Evolutionary conservation across 2,329 filamentous ascomycete species (phyloP).

Genomic region (Orbilia quercus): DNA sequence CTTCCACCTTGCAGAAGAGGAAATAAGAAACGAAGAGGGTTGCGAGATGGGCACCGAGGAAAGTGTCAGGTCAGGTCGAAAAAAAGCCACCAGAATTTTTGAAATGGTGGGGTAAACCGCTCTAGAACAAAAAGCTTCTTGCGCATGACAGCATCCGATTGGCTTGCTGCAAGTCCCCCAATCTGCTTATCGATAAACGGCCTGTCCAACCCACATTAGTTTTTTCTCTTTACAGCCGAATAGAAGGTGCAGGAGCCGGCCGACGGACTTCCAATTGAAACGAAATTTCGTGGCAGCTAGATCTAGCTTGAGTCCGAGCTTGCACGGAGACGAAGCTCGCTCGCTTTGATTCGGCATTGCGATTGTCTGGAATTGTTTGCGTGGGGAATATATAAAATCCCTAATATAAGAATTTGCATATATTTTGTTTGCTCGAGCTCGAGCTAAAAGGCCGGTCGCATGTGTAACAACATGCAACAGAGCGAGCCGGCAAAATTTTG

Average conservation of each 20-base stretch:
- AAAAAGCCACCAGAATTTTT: constrained; percentile 21
- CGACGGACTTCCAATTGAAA: neutral
- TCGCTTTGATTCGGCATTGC: constrained; percentile 54
- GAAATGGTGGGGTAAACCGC: constrained; percentile 31
- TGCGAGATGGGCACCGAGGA: constrained; percentile 10
- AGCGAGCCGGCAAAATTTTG: too few relatives aligned
- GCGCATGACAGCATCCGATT: constrained; percentile 39
- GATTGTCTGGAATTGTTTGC: constrained; percentile 4
- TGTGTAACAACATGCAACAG: constrained; percentile 30
- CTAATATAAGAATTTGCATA: too few relatives aligned
- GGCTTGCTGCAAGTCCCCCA: constrained; percentile 33
- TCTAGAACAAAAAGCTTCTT: constrained; percentile 7
- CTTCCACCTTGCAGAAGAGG: constrained; percentile 29
- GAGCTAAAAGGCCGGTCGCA: constrained; percentile 9
- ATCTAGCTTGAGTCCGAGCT: constrained; percentile 8
- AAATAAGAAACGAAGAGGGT: constrained; percentile 23
- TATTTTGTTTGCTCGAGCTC: neutral
- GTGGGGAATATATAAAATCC: constrained; percentile 25
- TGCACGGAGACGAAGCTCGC: neutral
- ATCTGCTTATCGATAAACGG: constrained; percentile 52
- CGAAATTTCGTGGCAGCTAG: too few relatives aligned
- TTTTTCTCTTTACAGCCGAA: constrained; percentile 5
- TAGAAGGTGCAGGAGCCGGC: neutral
- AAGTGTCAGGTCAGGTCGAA: constrained; percentile 41
- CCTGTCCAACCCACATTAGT: constrained; percentile 17